Percentiles rank a stretch among this genome's conserved stretches.
phyloP scores from a whole-genome alignment of 1,139 yeast genomes.

The Protomyces macrosporus region DNA sequence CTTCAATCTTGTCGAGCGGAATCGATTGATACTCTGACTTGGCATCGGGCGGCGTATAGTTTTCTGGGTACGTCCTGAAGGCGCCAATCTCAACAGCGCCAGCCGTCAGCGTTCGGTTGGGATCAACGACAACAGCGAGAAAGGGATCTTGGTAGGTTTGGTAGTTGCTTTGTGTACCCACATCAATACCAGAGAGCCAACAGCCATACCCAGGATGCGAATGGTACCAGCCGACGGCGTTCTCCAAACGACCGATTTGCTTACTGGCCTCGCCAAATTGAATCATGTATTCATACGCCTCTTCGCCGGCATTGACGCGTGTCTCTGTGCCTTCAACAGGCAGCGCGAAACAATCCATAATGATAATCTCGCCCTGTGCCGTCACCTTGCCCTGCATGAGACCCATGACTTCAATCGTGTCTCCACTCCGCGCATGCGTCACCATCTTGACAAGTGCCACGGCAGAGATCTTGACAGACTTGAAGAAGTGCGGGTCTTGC shows the following conservation, averaged over 20 bases:
- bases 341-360: slow-evolving; percentile 75
- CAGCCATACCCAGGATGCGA: slow-evolving; percentile 89
- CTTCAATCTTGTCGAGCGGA: slow-evolving; percentile 51
- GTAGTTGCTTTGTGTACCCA: slow-evolving; percentile 67
- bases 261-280: slow-evolving; percentile 63
- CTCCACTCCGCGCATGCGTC: slow-evolving; percentile 78
- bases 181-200: slow-evolving; percentile 61
- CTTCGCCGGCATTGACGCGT: slow-evolving; percentile 87
- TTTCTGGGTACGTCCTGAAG: slow-evolving; percentile 68
- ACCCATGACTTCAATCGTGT: slow-evolving; percentile 92
- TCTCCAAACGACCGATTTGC: slow-evolving; percentile 49
- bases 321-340: slow-evolving; percentile 98
- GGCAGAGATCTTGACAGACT: slow-evolving; percentile 61
- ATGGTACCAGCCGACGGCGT: slow-evolving; percentile 78
- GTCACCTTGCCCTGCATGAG: slow-evolving; percentile 76
- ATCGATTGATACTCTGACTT: slow-evolving; percentile 36
- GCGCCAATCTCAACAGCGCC: slow-evolving; percentile 85
- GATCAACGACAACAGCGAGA: slow-evolving; percentile 81
- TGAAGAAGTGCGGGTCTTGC: slow-evolving; percentile 56
- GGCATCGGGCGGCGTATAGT: slow-evolving; percentile 35
- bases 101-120: slow-evolving; percentile 59
- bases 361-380: slow-evolving; percentile 52
- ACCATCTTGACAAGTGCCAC: slow-evolving; percentile 71
- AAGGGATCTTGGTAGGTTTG: slow-evolving; percentile 90
- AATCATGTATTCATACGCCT: slow-evolving; percentile 93